Base-by-base conservation (phyloP, 2,329 filamentous ascomycete species). In the Didymosphaeria variabile region DNA sequence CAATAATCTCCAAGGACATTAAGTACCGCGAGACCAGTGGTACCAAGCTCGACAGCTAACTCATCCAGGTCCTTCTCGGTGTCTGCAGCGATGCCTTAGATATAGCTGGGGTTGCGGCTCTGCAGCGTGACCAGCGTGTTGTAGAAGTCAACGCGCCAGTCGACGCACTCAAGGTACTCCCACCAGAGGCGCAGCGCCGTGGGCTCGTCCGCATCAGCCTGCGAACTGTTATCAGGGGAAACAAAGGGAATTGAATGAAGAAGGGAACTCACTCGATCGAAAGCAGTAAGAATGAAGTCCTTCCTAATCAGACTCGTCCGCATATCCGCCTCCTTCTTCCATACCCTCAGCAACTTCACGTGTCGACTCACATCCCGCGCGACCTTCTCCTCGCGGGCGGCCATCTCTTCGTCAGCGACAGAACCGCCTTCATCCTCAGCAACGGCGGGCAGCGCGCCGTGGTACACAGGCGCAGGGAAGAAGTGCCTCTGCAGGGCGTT, bases 131-230 rank as follows among this genome's bases (percentile, higher is more conserved):
- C 76, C 8, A 83, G 72, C 67, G 76, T 70, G 5, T 77, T 66
- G 62, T 82, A 83, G 70, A 83, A 81, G 2, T 72, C 73, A 12
- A 62, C 56, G 50, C 81, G 79, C 69, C 76, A 84, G 15, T 72
- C 70, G 3, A 79, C 72, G 59, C 80, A 83, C 67, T 82, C 65
- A 31, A 84, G 71, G 54, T 83, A 84, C 69, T 84, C 81, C 79
- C 79, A 82, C 78, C 77, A 82, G 26, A 83, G 74, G 19, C 82
- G 73, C 9, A 84, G 69, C 6, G 80, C 80, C 0, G 77, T 76
- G 12, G 75, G 72, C 6, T 75, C 68, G 40, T 77, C 80, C 0
- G 73, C 70, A 68, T 83, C 81, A 38, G 77, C 73, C 67, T 77
- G 38, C 36, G 21, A 7, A 17, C 45, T n/a, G 17, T 40, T 8